Conservation (phyloP, 208 protist species). For the Balamuthia mandrillaris region DNA sequence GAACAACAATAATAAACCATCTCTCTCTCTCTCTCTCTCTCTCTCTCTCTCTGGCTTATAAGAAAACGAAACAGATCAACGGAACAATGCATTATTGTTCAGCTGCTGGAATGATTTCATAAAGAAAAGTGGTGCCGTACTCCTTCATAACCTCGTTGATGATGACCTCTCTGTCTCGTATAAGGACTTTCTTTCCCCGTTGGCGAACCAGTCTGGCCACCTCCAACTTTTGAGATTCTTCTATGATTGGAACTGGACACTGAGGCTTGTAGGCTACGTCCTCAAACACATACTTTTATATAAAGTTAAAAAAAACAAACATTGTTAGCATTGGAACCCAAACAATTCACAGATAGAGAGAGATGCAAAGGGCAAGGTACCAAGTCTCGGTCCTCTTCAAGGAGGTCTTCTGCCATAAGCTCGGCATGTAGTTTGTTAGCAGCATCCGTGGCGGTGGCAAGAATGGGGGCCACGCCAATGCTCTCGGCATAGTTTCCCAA, state of each 20-base stretch:
- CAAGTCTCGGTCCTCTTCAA: slow-evolving; percentile 39
- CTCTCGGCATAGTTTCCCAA: slow-evolving; percentile 50
- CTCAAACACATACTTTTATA: slow-evolving; percentile 57
- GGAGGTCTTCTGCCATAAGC: slow-evolving; percentile 51
- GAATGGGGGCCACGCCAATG: slow-evolving; percentile 55
- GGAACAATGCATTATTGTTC: too few species aligned
- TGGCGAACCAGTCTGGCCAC: slow-evolving; percentile 54
- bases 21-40: too few species aligned
- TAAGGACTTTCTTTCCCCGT: slow-evolving; percentile 55
- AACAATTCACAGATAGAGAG: neutral
- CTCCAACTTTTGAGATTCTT: slow-evolving; percentile 64
- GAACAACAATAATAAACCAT: too few species aligned
- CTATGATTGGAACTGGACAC: slow-evolving; percentile 66
- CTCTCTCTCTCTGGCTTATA: too few species aligned
- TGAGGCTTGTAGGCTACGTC: slow-evolving; percentile 63
- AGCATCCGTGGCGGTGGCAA: slow-evolving; percentile 59
- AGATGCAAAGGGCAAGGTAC: neutral
- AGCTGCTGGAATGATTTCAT: too few species aligned
- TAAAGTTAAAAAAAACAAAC: neutral
- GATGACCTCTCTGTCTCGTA: slow-evolving; percentile 42
- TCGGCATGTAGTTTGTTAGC: slow-evolving; percentile 60
- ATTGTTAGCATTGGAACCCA: neutral
- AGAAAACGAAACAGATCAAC: too few species aligned
- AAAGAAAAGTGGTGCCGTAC: neutral
- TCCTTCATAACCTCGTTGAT: slow-evolving; percentile 42